phyloP scores from a whole-genome alignment of 2,329 filamentous ascomycete genomes.

The Tetracladium maxilliforme region DNA sequence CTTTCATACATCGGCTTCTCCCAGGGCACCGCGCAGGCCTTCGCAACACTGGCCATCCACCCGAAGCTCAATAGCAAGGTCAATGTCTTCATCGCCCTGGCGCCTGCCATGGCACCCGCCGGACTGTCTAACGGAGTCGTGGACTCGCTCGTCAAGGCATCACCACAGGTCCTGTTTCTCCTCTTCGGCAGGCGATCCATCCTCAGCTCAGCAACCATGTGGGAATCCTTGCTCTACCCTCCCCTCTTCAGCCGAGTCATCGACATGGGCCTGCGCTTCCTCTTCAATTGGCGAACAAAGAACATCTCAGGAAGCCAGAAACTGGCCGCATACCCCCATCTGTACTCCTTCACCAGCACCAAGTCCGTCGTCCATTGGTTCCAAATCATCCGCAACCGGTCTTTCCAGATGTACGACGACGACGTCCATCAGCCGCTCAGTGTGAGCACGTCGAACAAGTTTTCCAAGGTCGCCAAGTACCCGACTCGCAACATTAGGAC shows the following conservation, averaged over 20 bases:
- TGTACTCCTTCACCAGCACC: conserved; percentile 93
- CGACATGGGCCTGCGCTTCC: conserved; percentile 63
- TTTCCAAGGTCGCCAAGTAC: conserved; percentile 93
- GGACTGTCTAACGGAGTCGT: conserved; percentile 83
- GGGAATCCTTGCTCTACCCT: conserved; percentile 90
- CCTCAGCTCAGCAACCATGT: conserved; percentile 86
- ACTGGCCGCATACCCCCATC: conserved; percentile 83
- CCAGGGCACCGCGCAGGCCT: conserved; percentile 92
- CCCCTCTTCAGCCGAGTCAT: conserved; percentile 84
- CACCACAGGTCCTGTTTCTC: conserved; percentile 81
- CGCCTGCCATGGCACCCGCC: conserved; percentile 90
- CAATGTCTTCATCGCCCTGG: conserved; percentile 90
- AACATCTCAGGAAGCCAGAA: conserved; percentile 86
- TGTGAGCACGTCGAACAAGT: conserved; percentile 58
- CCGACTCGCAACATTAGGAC: conserved; percentile 96
- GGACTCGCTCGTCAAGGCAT: conserved; percentile 84
- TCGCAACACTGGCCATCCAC: conserved; percentile 84
- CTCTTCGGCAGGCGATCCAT: conserved; percentile 88
- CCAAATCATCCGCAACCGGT: conserved; percentile 92
- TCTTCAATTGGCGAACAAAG: conserved; percentile 78
- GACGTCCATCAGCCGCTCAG: conserved; percentile 69
- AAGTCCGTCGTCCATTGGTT: conserved; percentile 99
- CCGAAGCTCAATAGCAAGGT: conserved; percentile 84
- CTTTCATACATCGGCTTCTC: conserved; percentile 96
- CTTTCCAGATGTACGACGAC: conserved; percentile 98